Conservation (phyloP, 805 yeast genomes). For the Saturnispora gosingensis region DNA sequence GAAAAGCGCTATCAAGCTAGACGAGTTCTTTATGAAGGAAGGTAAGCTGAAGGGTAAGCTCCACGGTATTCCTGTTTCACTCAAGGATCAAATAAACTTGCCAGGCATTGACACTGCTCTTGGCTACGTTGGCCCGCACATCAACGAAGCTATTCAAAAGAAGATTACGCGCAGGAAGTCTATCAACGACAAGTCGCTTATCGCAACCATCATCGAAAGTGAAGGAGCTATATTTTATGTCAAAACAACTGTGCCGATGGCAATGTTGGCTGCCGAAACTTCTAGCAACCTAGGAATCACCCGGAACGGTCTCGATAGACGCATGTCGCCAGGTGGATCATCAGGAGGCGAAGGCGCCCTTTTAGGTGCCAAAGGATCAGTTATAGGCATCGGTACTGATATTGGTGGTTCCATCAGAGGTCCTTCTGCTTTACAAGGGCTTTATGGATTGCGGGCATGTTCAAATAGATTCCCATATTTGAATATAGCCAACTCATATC, state of each 20-base stretch:
- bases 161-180: conserved; percentile 21
- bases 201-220: conserved; percentile 27
- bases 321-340: conserved; percentile 34
- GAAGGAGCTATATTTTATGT: conserved; percentile 36
- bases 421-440: conserved; percentile 27
- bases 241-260: conserved; percentile 37
- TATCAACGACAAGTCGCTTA: conserved; percentile 23
- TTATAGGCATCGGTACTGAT: conserved; percentile 32
- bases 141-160: conserved; percentile 19
- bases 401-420: conserved; percentile 32
- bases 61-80: conserved; percentile 38
- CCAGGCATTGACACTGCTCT: conserved; percentile 32
- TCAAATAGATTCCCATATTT: conserved; percentile 29
- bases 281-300: conserved; percentile 31
- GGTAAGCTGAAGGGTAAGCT: conserved; percentile 34
- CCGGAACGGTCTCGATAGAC: conserved; percentile 31
- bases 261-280: conserved; percentile 35
- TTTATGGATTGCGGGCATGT: conserved; percentile 28
- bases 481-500: conserved; percentile 25
- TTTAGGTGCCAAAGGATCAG: conserved; percentile 24
- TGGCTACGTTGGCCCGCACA: conserved; percentile 29
- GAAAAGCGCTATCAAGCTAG: conserved; percentile 32
- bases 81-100: conserved; percentile 36
- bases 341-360: conserved; percentile 39
- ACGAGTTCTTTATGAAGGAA: conserved; percentile 26